Evolutionary conservation across 2,329 filamentous ascomycete genomes (phyloP), one percentile per base, ranked within the genome.

Genomic region (Colletotrichum sp.): DNA sequence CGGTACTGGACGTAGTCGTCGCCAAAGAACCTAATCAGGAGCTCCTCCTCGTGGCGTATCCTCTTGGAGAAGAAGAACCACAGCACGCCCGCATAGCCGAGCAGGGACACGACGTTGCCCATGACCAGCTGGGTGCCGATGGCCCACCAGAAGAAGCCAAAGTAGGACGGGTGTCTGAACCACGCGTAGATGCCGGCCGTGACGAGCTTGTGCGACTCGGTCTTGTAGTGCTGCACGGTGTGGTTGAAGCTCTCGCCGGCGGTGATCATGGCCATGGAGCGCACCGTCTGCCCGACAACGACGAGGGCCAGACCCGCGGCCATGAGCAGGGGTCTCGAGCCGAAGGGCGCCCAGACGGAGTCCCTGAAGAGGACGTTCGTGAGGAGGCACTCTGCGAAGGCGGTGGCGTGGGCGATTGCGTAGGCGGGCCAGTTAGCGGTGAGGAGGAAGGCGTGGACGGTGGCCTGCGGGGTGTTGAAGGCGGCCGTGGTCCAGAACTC

Each of bases 61-160:
- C 97, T 89, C 15, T 83, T 86, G 18, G 88, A 89, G 83, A 99
- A 99, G 84, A 99, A 99, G 76, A 87, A 89, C 95, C 95, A 98
- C 79, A 99, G 84, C 18, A 98, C 94, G 9, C 90, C 83, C 0
- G 91, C 85, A 86, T 98, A 99, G 3, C 86, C 94, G 8, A 93
- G 79, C 73, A 98, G 92, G 83, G 95, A 98, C 3, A 98, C 79
- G 10, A 90, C 85, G 85, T 99, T 99, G 22, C 96, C 96, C 78
- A 98, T 89, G 71, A 98, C 92, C 59, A 99, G 82, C 88, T 99
- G 97, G 15, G 96, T 98, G 7, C 97, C 97, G n/a, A 99, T 82
- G 0, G 95, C 95, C 96, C 96, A 99, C 93, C 96, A 99, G 85
- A 98, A 99, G 87, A 98, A 99, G 5, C 96, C 97, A 87, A 99